phyloP scores from a whole-genome alignment of 805 yeast genomes.

The Novakomyces olei region DNA sequence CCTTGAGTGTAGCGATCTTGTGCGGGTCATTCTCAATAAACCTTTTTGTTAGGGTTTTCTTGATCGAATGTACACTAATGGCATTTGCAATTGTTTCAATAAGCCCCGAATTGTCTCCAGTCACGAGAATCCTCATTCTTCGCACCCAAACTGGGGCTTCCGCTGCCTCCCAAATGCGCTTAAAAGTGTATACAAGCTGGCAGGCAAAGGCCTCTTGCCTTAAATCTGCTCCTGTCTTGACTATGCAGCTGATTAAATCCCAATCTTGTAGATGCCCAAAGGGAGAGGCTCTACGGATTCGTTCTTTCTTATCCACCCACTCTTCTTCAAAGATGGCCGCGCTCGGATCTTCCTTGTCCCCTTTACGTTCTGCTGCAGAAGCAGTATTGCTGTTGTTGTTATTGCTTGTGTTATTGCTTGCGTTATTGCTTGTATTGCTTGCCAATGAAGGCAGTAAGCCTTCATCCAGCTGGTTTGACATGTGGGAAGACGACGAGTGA shows the following conservation, averaged over 20 bases:
- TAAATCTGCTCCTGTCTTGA: conserved; percentile 85
- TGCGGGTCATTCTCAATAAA: conserved; percentile 32
- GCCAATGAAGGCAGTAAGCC: background rate
- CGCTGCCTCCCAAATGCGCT: conserved; percentile 57
- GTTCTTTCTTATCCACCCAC: conserved; percentile 61
- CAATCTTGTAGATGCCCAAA: conserved; percentile 77
- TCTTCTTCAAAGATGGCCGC: conserved; percentile 68
- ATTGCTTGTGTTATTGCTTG: too few relatives aligned
- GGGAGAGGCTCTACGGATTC: conserved; percentile 57
- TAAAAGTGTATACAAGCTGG: conserved; percentile 70
- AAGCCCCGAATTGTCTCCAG: conserved; percentile 74
- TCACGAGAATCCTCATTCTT: conserved; percentile 73
- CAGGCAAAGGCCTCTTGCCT: conserved; percentile 97
- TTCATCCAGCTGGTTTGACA: background rate
- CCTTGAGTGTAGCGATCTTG: conserved; percentile 45
- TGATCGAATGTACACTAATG: conserved; percentile 77
- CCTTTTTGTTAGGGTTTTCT: conserved; percentile 50
- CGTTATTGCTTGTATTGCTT: background rate
- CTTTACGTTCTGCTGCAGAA: conserved; percentile 26
- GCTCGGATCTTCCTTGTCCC: conserved; percentile 18
- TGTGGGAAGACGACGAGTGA: background rate
- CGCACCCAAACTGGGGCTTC: conserved; percentile 73
- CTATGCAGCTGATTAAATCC: conserved; percentile 90
- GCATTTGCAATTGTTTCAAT: conserved; percentile 95
- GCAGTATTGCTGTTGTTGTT: too few relatives aligned